Conservation (phyloP, 306 rosid species). For the Nissolia schottii region DNA sequence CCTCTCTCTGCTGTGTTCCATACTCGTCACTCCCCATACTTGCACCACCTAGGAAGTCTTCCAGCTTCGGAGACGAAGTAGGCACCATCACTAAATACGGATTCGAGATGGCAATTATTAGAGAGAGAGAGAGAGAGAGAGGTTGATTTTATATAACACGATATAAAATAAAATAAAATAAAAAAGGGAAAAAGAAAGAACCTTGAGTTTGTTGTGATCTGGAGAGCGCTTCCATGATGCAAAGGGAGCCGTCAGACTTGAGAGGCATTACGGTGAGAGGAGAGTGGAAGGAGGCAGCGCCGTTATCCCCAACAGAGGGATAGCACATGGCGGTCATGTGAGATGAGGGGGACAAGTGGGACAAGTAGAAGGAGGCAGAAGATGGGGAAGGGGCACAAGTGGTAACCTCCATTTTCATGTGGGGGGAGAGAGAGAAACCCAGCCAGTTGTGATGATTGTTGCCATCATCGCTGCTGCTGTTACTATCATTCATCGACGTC, state of each 20-base stretch:
- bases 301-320: conserved; percentile 43
- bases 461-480: conserved; percentile 30
- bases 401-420: conserved; percentile 64
- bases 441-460: conserved; percentile 64
- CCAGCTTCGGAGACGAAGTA: conserved; percentile 77
- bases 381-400: conserved; percentile 28
- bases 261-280: conserved; percentile 84
- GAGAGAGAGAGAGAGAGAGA: neutral
- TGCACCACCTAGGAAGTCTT: conserved; percentile 87
- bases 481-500: conserved; percentile 62
- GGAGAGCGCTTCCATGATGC: conserved; percentile 76
- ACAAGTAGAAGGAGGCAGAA: conserved; percentile 38
- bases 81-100: conserved; percentile 51
- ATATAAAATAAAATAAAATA: neutral
- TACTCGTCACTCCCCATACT: conserved; percentile 59
- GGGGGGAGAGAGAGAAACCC: conserved; percentile 93
- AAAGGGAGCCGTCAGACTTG: conserved; percentile 89
- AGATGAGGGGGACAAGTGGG: too few species aligned
- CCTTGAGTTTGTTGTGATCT: conserved; percentile 80
- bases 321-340: conserved; percentile 51
- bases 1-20: conserved; percentile 59
- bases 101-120: neutral
- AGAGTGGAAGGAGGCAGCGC: conserved; percentile 41
- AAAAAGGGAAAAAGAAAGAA: neutral
- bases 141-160: neutral